Base-by-base conservation (phyloP, 257 asterid genomes). In the Coffea canephora region DNA sequence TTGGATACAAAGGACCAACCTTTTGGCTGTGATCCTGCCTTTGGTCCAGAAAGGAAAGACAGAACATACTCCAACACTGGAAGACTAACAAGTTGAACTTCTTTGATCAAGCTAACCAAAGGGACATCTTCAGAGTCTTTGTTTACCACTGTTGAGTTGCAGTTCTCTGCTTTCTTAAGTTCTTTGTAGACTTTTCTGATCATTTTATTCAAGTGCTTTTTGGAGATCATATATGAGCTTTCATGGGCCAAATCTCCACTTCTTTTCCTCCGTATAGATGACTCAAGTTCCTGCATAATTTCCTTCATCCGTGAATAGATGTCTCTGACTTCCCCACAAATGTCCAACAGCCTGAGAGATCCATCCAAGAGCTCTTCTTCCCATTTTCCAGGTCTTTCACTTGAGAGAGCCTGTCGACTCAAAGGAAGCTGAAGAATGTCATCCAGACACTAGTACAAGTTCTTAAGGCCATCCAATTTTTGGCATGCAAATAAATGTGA, bases 401-500 rank as follows among this genome's bases (percentile, higher is more conserved):
- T 49, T 43, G 82, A 31, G 57, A 83, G 78, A 13, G 65, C 45
- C 45, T 85, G 89, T 66, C 83, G 90, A 79, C 81, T 54, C 4
- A 81, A 77, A 34, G 90, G 88, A 46, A 88, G 78, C 66, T 79
- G 87, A 52, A 88, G 84, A 31, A 85, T 13, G 70, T 76, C 77
- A 8, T 83, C 80, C n/a, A 89, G 46, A 48, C 57, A 77, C 16
- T 87, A 84, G 8, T 87, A 87, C 46, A 90, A 59, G 6, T 81
- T 79, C 79, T 21, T 79, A 36, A 90, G 87, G 69, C 84, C 82
- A 71, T 83, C 82, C 85, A 90, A 83, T 54, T 65, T 83, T 50
- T 79, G 48, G 70, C 80, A 85, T n/a, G 83, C 34, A 8, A 73
- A 83, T 46, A 84, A 18, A 49, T 74, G 75, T 23, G 87, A 71